Evolutionary conservation across 78 protist genomes (phyloP).

Genomic region (Dictyostelium purpureum): DNA sequence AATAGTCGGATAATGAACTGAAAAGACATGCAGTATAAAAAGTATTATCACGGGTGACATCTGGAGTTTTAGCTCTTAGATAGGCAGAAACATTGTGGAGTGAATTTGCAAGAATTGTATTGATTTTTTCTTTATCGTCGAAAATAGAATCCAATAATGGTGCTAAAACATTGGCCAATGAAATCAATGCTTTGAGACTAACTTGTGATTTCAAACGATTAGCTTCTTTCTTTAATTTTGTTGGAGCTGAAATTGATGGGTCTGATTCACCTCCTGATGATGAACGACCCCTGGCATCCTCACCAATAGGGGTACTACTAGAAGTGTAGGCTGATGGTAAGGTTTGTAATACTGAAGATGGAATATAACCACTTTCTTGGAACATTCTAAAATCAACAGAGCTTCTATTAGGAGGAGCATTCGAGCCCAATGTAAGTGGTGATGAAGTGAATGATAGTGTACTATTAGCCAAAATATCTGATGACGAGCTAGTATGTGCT

Average conservation of each 20-base stretch:
- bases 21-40: constrained; percentile 54
- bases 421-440: background rate
- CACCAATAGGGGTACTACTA: background rate
- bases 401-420: background rate
- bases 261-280: constrained; percentile 9
- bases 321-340: constrained; percentile 46
- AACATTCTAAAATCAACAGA: background rate
- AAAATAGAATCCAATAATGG: constrained; percentile 43
- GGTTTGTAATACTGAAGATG: constrained; percentile 25
- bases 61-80: constrained; percentile 40
- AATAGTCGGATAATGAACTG: constrained; percentile 48
- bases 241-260: constrained; percentile 14
- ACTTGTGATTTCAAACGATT: constrained; percentile 49
- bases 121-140: constrained; percentile 70
- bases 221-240: constrained; percentile 51
- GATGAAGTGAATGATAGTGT: background rate
- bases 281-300: background rate
- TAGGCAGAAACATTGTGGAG: constrained; percentile 54
- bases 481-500: background rate
- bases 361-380: constrained; percentile 1
- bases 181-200: constrained; percentile 42
- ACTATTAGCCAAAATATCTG: background rate
- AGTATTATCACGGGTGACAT: constrained; percentile 23
- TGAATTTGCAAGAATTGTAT: constrained; percentile 24
- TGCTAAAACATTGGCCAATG: constrained; percentile 25